phyloP scores from a whole-genome alignment of 768 basidiomycete genomes.

The Myochromella boudieri region DNA sequence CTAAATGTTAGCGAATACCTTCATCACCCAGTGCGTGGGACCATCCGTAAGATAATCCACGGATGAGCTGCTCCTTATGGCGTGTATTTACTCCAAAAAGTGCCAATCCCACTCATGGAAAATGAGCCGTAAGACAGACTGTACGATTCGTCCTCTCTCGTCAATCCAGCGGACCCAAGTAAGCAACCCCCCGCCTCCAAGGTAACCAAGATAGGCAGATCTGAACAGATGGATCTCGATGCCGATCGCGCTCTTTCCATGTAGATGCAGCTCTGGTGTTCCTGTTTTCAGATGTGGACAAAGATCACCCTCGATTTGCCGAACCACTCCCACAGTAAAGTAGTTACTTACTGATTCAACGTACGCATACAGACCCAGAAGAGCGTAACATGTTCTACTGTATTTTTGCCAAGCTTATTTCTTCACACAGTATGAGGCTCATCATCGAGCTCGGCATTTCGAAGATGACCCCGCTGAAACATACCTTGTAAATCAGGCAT shows the following conservation, averaged over 20 bases:
- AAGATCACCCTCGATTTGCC: slow-evolving; percentile 11
- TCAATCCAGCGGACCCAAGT: slow-evolving; percentile 2
- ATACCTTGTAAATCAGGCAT: slow-evolving; percentile 3
- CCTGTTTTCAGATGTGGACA: slow-evolving; percentile 8
- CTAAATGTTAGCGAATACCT: background rate
- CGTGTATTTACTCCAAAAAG: slow-evolving; percentile 10
- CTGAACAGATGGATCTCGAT: slow-evolving; percentile 12
- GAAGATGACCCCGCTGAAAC: slow-evolving; percentile 7
- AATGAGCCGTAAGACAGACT: slow-evolving; percentile 13
- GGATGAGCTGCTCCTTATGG: background rate
- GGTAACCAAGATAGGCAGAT: slow-evolving; percentile 8
- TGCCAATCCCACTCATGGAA: slow-evolving; percentile 18
- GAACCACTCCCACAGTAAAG: slow-evolving; percentile 12
- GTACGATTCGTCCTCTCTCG: slow-evolving; percentile 7
- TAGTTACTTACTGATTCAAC: slow-evolving; percentile 12
- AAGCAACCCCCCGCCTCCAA: background rate
- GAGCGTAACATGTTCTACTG: no score
- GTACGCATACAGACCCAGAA: no score
- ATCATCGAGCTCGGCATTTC: slow-evolving; percentile 4
- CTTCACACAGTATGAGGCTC: slow-evolving; percentile 3
- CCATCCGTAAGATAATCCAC: background rate
- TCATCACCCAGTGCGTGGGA: slow-evolving; percentile 13
- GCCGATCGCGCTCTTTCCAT: slow-evolving; percentile 6
- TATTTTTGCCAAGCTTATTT: background rate
- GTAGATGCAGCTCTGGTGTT: slow-evolving; percentile 13